A percentile compares a stretch with the other conserved stretches of the same genome.
Evolutionary conservation across 2,329 filamentous ascomycete genomes (phyloP).

Genomic region (Meredithiella fracta): DNA sequence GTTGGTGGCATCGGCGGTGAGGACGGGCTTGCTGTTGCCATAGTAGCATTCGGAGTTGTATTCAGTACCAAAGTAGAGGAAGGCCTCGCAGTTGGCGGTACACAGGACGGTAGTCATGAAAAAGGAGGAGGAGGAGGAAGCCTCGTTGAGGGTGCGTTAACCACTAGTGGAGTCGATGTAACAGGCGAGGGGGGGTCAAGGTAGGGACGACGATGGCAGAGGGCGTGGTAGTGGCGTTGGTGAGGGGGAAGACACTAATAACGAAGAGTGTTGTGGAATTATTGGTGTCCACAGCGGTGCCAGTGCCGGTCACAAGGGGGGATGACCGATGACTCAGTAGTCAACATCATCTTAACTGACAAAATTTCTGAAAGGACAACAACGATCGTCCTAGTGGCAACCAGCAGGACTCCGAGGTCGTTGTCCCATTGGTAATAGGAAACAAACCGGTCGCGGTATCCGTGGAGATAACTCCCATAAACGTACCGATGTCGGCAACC

Average conservation of each 20-base stretch:
- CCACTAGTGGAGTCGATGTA: constrained; percentile 28
- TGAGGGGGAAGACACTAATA: no score
- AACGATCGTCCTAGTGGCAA: neutral
- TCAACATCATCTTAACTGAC: no score
- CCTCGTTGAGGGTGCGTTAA: constrained; percentile 27
- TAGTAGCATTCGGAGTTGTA: constrained; percentile 26
- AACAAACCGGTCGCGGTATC: neutral
- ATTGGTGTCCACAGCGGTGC: no score
- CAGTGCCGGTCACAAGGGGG: no score
- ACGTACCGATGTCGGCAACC: neutral
- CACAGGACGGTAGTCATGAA: constrained; percentile 23
- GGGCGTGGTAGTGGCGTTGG: no score
- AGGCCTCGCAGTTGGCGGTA: constrained; percentile 22
- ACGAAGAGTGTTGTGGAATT: no score
- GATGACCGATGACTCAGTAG: no score
- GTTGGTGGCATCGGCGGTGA: constrained; percentile 19
- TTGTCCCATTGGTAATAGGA: neutral
- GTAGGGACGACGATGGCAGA: neutral
- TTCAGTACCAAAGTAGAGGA: constrained; percentile 27
- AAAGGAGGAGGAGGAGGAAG: constrained; percentile 23
- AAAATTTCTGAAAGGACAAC: no score
- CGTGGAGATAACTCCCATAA: neutral
- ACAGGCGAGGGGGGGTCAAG: constrained; percentile 26
- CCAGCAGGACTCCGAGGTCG: neutral
- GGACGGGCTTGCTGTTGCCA: constrained; percentile 20